Evolutionary conservation across 2,329 filamentous ascomycete genomes (phyloP), one percentile per base, ranked within the genome.

Genomic region (Tolypocladium sp.): DNA sequence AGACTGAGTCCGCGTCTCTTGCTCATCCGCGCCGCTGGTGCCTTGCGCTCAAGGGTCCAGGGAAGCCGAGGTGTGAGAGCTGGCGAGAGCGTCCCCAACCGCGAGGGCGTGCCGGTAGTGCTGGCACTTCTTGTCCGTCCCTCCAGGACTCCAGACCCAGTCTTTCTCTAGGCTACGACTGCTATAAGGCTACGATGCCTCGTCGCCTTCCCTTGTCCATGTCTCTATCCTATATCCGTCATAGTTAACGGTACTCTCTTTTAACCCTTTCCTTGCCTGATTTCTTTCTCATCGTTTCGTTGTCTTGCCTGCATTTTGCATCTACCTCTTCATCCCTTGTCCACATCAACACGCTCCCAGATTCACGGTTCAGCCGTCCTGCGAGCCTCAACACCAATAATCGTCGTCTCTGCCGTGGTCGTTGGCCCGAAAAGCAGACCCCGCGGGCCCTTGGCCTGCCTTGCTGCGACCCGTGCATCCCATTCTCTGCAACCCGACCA

Each of bases 121-220:
- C 42, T 9, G 33, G n/a, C 33, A 17, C 27, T 27, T 33, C 46
- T 51, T 51, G n/a, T 15, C 40, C 17, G 27, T 40, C 40, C 33
- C 37, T 38, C 15, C 46, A 37, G 33, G 33, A 22, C 54, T 42
- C 22, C 27, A 35, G 49, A 20, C 49, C 49, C 49, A 22, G 38
- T 30, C 57, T 55, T 25, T 38, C 55, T 57, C 58, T 13, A 58
- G 59, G 59, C 60, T 60, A 56, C 58, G 40, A 53, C 37, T 30
- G 59, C 64, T 83, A 83, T 82, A 83, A 83, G 80, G 79, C 76
- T 79, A 68, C 76, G 75, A 81, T 80, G 72, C 70, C 78, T 77
- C 76, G 62, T 67, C 65, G 57, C 70, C 66, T 65, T 67, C 64
- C 42, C 61, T 63, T 61, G 58, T 57, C 62, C 65, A 64, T 63